Evolutionary conservation across 192 early-diverging fungal species (phyloP), one percentile per base, ranked within the genome.

Genomic region (Oehlia diaphana): DNA sequence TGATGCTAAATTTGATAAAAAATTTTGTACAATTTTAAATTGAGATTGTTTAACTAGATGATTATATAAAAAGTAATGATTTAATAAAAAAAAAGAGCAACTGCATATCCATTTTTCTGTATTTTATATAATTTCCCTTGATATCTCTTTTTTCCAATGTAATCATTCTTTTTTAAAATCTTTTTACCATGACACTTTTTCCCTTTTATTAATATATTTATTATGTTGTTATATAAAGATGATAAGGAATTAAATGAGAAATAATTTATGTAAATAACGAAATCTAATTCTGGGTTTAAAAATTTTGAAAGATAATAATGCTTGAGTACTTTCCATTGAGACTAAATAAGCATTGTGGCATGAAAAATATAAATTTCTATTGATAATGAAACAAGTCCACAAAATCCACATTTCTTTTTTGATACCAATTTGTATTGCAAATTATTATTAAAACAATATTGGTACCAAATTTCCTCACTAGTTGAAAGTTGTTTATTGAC

Each of bases 161-260:
- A 64, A 10, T 26, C 19, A 72, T 47, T 72, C 37, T 42, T 72
- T 72, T 42, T 72, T 72, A 4, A 72, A 72, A 37, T 39, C 37
- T 72, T 72, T 47, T 47, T 39, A 1, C 69, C 37, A 47, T 9
- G 35, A 47, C 1, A 26, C 9, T 3, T 72, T 37, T 72, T 21
- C 13, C 0, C 13, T 10, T 19, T 21, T n/a, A 37, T 44, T 23
- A 44, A n/a, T 35, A 23, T 72, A 72, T 23, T 37, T 72, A n/a
- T 44, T 44, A 8, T 44, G 47, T 21, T 47, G 7, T 37, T 44
- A 26, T 26, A 26, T 26, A 26, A 0, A 26, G 35, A 0, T 47
- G 26, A 8, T 72, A 19, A 23, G 33, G 37, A 3, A 72, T 44
- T 8, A 37, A 72, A 21, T 6, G 0, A 12, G 21, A 72, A 37